Conservation (phyloP, 169 alveolate species). For the Eimeria sp. region DNA sequence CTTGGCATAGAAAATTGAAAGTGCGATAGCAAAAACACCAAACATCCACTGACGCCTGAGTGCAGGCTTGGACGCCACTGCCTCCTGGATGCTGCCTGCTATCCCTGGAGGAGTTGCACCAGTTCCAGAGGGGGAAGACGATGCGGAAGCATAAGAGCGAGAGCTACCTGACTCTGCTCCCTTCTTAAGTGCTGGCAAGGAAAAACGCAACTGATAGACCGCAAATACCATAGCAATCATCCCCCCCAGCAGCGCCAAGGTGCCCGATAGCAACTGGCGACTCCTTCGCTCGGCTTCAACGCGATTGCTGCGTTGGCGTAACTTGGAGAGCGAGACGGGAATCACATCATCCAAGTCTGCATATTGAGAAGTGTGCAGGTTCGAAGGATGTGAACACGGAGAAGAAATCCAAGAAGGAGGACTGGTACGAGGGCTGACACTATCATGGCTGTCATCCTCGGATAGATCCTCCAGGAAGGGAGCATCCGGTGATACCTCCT, state of each 20-base stretch:
- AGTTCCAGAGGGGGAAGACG: background rate
- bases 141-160: constrained; percentile 1
- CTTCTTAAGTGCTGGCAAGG: constrained; percentile 8
- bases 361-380: background rate
- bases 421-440: constrained; percentile 13
- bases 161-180: constrained; percentile 39
- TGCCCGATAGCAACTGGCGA: constrained; percentile 53
- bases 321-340: background rate
- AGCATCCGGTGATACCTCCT: background rate
- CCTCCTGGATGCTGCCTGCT: constrained; percentile 29
- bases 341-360: constrained; percentile 3
- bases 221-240: constrained; percentile 37
- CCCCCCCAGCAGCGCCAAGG: constrained; percentile 52
- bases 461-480: constrained; percentile 1
- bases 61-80: constrained; percentile 1
- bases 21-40: background rate
- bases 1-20: constrained; percentile 25
- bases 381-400: background rate
- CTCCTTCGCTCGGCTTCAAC: constrained; percentile 15
- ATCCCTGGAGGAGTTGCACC: constrained; percentile 11
- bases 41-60: constrained; percentile 62
- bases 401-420: constrained; percentile 9
- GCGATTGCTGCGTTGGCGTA: constrained; percentile 31
- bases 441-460: background rate
- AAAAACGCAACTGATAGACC: constrained; percentile 5